Conservation (phyloP, 2,329 filamentous ascomycete genomes). For the Pseudocercospora ulei region DNA sequence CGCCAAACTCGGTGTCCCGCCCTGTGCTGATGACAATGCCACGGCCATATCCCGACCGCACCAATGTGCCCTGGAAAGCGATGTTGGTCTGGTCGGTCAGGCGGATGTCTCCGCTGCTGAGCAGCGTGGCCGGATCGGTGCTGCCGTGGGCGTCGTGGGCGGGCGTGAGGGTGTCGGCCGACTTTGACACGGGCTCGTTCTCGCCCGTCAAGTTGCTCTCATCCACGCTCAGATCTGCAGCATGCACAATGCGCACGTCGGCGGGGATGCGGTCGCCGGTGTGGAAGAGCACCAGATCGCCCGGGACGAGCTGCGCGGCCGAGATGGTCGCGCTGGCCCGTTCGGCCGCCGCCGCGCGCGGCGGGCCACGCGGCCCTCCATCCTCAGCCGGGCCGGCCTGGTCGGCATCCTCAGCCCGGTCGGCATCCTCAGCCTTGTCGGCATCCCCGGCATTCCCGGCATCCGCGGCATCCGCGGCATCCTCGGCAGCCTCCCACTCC, state of each 20-base stretch:
- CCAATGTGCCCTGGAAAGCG: constrained; percentile 94
- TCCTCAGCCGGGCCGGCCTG: constrained; percentile 27
- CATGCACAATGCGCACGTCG: constrained; percentile 85
- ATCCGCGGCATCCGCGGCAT: constrained; percentile 20
- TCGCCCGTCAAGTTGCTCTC: constrained; percentile 95
- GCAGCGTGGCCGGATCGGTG: constrained; percentile 15
- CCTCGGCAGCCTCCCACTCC: constrained; percentile 2
- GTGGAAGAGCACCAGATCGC: constrained; percentile 85
- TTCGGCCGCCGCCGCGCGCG: constrained; percentile 53
- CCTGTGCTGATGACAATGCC: constrained; percentile 97
- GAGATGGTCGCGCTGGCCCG: constrained; percentile 73
- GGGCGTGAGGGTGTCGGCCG: constrained; percentile 50
- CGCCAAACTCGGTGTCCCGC: constrained; percentile 86
- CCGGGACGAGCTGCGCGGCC: constrained; percentile 77
- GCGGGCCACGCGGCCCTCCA: constrained; percentile 45
- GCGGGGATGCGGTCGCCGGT: constrained; percentile 95
- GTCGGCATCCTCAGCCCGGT: too few relatives aligned
- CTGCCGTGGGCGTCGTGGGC: constrained; percentile 23
- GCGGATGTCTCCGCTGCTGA: constrained; percentile 51
- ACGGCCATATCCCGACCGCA: constrained; percentile 88
- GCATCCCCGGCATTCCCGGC: constrained; percentile 1
- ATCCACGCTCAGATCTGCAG: constrained; percentile 83
- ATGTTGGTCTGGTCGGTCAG: constrained; percentile 76
- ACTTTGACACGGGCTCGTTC: constrained; percentile 82
- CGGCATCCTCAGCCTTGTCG: too few relatives aligned